Conservation (phyloP, 2,329 filamentous ascomycete species). For the Aspergillus chevalieri region DNA sequence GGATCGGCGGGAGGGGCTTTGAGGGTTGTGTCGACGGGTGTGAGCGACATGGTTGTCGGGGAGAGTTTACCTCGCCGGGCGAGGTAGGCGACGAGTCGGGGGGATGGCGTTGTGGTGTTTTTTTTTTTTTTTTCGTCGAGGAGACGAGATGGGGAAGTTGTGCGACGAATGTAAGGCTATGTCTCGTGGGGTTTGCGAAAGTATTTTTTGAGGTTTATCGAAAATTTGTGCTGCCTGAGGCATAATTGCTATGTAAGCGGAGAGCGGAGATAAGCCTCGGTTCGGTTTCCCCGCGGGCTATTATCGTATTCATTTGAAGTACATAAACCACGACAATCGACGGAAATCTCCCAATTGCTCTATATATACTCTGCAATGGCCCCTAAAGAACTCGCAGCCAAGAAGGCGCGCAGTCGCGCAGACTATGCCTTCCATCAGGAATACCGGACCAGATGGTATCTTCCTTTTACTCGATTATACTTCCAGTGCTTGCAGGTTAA, state of each 20-base stretch:
- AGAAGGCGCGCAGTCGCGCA: conserved; percentile 53
- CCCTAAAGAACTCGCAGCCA: conserved; percentile 41
- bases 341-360: not conserved
- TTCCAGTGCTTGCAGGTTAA: not conserved
- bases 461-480: conserved; percentile 3
- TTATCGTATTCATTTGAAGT: not conserved
- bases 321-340: not conserved
- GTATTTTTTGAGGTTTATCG: not conserved
- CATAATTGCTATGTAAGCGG: not conserved
- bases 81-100: conserved; percentile 35
- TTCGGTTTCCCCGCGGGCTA: not conserved
- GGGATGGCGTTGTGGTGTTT: conserved; percentile 25
- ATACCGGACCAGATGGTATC: conserved; percentile 78
- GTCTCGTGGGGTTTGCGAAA: not conserved
- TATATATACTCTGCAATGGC: conserved; percentile 12
- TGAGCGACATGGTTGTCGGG: conserved; percentile 33
- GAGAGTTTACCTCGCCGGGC: conserved; percentile 29
- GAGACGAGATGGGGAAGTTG: not conserved
- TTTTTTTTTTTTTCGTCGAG: not conserved
- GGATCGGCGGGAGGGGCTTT: conserved; percentile 22
- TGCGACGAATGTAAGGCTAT: not conserved
- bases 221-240: not conserved
- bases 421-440: conserved; percentile 77
- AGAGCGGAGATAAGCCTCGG: not conserved
- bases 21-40: conserved; percentile 22